Evolutionary conservation across 139 green algal species (phyloP).

Genomic region (Chlorella sp.): DNA sequence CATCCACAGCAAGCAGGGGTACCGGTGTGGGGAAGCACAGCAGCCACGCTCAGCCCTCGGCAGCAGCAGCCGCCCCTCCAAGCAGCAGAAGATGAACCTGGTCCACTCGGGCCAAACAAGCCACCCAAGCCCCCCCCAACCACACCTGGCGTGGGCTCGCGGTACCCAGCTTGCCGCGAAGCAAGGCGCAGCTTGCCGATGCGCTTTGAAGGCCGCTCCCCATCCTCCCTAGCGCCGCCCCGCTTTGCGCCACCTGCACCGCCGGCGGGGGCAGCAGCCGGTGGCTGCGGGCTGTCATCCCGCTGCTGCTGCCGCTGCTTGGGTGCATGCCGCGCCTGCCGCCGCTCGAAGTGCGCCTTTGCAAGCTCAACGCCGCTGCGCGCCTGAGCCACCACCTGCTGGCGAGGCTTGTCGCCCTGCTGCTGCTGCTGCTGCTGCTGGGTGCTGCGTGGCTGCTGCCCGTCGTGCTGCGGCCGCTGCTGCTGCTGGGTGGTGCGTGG

Average conservation of each 20-base stretch:
- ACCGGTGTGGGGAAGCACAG: no score
- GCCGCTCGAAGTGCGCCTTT: background rate
- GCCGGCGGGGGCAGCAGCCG: no score
- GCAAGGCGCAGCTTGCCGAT: constrained; percentile 29
- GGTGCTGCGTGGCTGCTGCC: background rate
- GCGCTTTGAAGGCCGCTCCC: background rate
- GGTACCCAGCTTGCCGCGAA: constrained; percentile 17
- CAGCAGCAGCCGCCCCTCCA: no score
- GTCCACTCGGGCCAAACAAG: no score
- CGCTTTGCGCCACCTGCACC: background rate
- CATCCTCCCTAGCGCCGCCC: background rate
- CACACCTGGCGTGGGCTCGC: constrained; percentile 38
- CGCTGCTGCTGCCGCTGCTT: constrained; percentile 14
- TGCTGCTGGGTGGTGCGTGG: background rate
- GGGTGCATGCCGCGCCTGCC: background rate
- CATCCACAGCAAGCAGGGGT: background rate
- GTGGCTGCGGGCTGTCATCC: background rate
- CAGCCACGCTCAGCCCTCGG: no score
- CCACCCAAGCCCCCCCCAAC: background rate
- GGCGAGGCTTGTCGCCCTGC: background rate
- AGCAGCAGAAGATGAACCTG: no score
- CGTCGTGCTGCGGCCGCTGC: background rate
- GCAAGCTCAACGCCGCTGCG: background rate
- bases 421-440: background rate
- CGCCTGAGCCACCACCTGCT: background rate